Conservation (phyloP, 805 yeast genomes). For the Grigorovia yakushimaensis region DNA sequence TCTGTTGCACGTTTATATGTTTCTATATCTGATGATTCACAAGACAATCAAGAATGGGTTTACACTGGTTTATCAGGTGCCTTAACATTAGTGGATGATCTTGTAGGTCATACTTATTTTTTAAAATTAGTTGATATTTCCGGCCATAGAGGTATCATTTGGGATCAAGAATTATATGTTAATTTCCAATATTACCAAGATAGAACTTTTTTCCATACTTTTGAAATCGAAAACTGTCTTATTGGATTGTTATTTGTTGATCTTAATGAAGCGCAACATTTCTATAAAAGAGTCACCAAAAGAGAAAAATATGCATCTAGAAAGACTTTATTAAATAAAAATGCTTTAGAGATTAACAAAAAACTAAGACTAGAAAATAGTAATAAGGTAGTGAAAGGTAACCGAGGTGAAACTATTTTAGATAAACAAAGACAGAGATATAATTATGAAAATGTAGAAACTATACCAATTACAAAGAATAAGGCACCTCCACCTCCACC, state of each 20-base stretch:
- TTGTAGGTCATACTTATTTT: conserved; percentile 90
- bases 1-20: conserved; percentile 83
- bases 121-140: conserved; percentile 77
- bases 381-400: conserved; percentile 54
- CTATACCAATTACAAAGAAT: conserved; percentile 26
- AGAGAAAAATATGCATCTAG: conserved; percentile 80
- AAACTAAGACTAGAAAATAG: conserved; percentile 47
- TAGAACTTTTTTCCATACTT: conserved; percentile 87
- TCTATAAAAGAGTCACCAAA: conserved; percentile 63
- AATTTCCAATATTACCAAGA: conserved; percentile 89
- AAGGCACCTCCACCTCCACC: conserved; percentile 39
- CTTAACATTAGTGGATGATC: conserved; percentile 74
- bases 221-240: conserved; percentile 83
- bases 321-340: conserved; percentile 75
- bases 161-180: conserved; percentile 94
- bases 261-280: conserved; percentile 76
- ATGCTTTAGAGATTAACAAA: conserved; percentile 73
- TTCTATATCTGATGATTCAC: conserved; percentile 62
- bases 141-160: conserved; percentile 77
- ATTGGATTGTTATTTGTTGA: conserved; percentile 88
- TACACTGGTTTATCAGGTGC: conserved; percentile 90
- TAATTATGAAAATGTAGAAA: conserved; percentile 19
- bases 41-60: conserved; percentile 45
- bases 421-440: conserved; percentile 26
- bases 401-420: conserved; percentile 28